These are phyloP conservation scores for Calamus simplicifolius DNA, from an alignment of 176 grass and related monocot species.

Conservation along the genomic window DNA sequence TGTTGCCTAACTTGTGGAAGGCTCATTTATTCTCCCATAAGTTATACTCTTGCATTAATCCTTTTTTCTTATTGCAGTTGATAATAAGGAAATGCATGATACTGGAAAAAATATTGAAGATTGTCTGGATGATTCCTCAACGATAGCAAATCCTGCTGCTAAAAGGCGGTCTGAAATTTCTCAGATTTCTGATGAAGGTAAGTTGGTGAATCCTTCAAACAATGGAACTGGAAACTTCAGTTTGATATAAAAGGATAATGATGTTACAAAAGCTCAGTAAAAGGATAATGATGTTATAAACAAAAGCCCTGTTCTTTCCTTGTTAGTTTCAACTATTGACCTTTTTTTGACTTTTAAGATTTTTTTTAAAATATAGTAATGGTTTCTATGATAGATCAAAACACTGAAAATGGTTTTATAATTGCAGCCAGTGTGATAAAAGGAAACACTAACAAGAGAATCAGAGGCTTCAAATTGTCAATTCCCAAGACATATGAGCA, in stretches of 20 bases:
- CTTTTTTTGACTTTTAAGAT: too few species aligned
- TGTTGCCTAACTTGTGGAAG: not conserved
- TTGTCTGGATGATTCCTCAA: constrained; percentile 23
- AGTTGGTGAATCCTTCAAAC: constrained; percentile 5
- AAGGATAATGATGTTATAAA: too few species aligned
- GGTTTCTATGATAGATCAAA: constrained; percentile 24
- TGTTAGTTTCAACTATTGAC: too few species aligned
- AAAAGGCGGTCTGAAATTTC: constrained; percentile 61
- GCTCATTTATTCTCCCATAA: constrained; percentile 4
- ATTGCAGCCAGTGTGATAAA: constrained; percentile 47
- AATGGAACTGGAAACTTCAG: too few species aligned
- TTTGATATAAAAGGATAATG: too few species aligned
- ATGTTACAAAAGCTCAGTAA: too few species aligned
- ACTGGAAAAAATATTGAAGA: constrained; percentile 17
- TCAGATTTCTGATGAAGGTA: constrained; percentile 44
- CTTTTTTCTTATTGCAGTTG: not conserved
- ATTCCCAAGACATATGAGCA: constrained; percentile 56
- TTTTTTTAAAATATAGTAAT: too few species aligned
- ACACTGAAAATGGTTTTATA: constrained; percentile 27
- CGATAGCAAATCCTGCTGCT: constrained; percentile 15
- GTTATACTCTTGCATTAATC: not conserved
- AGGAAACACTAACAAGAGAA: constrained; percentile 47
- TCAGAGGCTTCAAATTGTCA: constrained; percentile 37
- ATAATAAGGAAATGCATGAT: constrained; percentile 30
- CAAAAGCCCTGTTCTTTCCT: too few species aligned